Evolutionary conservation across 306 rosid species (phyloP).

Genomic region (Cucurbita pepo): DNA sequence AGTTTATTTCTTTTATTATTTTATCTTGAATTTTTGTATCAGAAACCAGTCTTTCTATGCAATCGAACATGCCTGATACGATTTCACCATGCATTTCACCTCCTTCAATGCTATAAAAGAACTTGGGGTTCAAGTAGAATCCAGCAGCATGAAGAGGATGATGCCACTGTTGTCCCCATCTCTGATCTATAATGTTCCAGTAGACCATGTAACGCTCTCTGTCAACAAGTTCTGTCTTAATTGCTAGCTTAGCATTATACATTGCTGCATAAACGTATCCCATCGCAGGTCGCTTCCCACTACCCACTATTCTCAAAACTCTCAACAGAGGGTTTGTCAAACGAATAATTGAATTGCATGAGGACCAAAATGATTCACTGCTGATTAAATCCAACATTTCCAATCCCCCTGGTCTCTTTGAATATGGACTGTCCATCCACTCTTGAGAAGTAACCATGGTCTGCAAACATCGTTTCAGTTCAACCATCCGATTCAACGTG

Average conservation of each 20-base stretch:
- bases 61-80: slow-evolving; percentile 61
- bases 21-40: slow-evolving; percentile 77
- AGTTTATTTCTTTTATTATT: slow-evolving; percentile 68
- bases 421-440: slow-evolving; percentile 65
- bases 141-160: slow-evolving; percentile 89
- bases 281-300: slow-evolving; percentile 76
- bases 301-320: slow-evolving; percentile 41
- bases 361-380: slow-evolving; percentile 76
- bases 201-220: slow-evolving; percentile 66
- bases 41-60: slow-evolving; percentile 80
- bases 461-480: slow-evolving; percentile 65
- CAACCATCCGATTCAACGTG: slow-evolving; percentile 63
- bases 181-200: slow-evolving; percentile 78
- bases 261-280: slow-evolving; percentile 76
- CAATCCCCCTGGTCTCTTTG: slow-evolving; percentile 68
- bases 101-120: slow-evolving; percentile 70
- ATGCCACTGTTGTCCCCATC: slow-evolving; percentile 62
- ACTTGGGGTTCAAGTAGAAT: slow-evolving; percentile 76
- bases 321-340: slow-evolving; percentile 65
- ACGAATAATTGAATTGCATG: slow-evolving; percentile 42
- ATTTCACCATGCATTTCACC: slow-evolving; percentile 51
- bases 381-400: slow-evolving; percentile 63
- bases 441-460: slow-evolving; percentile 80
- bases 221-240: slow-evolving; percentile 54
- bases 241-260: slow-evolving; percentile 65